Base-by-base conservation (phyloP, 2,329 filamentous ascomycete genomes). In the Aspergillus sp. region DNA sequence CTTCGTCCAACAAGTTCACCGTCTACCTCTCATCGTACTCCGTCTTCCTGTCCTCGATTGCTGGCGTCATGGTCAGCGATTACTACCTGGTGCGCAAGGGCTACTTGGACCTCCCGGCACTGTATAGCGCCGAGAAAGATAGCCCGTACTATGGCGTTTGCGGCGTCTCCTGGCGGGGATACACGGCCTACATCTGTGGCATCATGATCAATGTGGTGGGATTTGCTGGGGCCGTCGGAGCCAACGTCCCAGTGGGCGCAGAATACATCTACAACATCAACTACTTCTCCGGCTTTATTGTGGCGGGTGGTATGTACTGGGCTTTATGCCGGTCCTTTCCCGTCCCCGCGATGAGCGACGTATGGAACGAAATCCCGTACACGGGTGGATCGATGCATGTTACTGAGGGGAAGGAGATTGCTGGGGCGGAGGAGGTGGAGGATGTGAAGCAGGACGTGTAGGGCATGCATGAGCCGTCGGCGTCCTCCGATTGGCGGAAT, bases 171-270 rank as follows among this genome's bases (percentile, higher is more conserved):
- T 94, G 88, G 88, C 85, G 90, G 38, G 92, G 84, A 1, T 96
- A 95, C 62, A 81, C 77, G 0, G 89, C 92, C 0, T 95, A 96
- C 68, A 81, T 95, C 54, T 77, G 82, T 1, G 91, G 91, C 11
- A 95, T 96, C 56, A 67, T 94, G 4, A 87, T 95, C 77, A 96
- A 96, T 62, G 88, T 96, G 3, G 90, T 96, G 3, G 92, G 92
- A 0, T 96, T 96, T 59, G 90, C 85, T 0, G 91, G 90, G 2
- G 90, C 88, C 0, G 82, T 96, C 22, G 90, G 90, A 1, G 71
- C 68, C 16, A 66, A 74, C 0, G 90, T 96, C 0, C 92, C 93
- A 0, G 76, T 82, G 5, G 91, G 87, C 1, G 92, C 93, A 0
- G 84, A 81, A 0, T 95, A 95, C 66, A 84, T 96, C 54, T 96